A percentile compares a stretch with the other conserved stretches of the same genome.
These are phyloP conservation scores for Phytophthora citrophthora DNA, from an alignment of 352 stramenopile species.

Conservation along the genomic window DNA sequence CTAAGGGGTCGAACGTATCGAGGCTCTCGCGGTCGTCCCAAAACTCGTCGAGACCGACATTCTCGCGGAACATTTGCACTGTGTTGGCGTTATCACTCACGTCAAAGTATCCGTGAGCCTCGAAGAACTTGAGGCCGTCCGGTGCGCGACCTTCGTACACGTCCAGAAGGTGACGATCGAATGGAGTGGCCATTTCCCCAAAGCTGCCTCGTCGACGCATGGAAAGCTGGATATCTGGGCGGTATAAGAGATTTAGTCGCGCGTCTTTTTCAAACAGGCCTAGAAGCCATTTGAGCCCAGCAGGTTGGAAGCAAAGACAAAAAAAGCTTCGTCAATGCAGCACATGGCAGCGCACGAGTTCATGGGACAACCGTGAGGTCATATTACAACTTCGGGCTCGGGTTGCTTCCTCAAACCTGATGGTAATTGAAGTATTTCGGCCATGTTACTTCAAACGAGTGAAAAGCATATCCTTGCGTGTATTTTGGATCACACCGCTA, in stretches of 20 bases:
- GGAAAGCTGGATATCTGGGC: conserved; percentile 1
- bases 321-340: conserved; percentile 25
- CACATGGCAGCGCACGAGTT: conserved; percentile 15
- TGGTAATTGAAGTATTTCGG: conserved; percentile 13
- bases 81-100: conserved; percentile 74
- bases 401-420: conserved; percentile 19
- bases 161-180: conserved; percentile 64
- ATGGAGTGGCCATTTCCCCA: conserved; percentile 42
- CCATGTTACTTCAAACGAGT: conserved; percentile 2
- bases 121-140: conserved; percentile 74
- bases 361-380: conserved; percentile 11
- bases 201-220: conserved; percentile 20
- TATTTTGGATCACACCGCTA: conserved; percentile 11
- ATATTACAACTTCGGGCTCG: conserved; percentile 23
- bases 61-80: conserved; percentile 77
- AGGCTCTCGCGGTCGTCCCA: conserved; percentile 59
- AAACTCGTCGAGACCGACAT: conserved; percentile 70
- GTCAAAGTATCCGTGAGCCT: conserved; percentile 82
- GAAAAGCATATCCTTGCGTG: conserved; percentile 11
- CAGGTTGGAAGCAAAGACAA: conserved; percentile 17
- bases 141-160: conserved; percentile 57
- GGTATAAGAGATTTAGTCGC: conserved; percentile 17
- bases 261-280: conserved; percentile 32
- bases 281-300: conserved; percentile 21
- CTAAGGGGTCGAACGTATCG: conserved; percentile 30